phyloP scores from a whole-genome alignment of 495 filamentous ascomycete genomes.

The Talaromyces wortmannii region DNA sequence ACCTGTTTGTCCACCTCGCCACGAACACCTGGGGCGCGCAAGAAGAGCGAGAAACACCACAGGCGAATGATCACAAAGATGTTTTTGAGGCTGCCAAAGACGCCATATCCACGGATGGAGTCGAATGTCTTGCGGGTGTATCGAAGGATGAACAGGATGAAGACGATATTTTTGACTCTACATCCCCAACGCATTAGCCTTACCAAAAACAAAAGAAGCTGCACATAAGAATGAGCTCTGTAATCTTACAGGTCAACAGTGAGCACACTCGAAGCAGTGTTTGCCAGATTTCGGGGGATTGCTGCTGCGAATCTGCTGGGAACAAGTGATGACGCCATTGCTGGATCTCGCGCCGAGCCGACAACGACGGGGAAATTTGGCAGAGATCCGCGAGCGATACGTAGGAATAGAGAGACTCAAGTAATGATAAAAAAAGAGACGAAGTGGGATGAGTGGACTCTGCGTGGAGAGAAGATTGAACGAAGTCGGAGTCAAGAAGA shows the following conservation, averaged over 20 bases:
- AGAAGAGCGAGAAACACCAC: slow-evolving; percentile 75
- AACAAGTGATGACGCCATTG: slow-evolving; percentile 5
- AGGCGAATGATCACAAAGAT: slow-evolving; percentile 63
- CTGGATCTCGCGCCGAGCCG: neutral
- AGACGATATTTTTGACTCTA: slow-evolving; percentile 81
- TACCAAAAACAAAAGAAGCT: neutral
- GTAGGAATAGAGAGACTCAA: neutral
- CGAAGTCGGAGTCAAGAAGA: neutral
- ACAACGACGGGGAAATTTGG: neutral
- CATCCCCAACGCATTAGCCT: slow-evolving; percentile 8
- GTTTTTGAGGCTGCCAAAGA: slow-evolving; percentile 71
- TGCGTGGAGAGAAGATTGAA: neutral
- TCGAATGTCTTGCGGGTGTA: slow-evolving; percentile 75
- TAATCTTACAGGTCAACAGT: slow-evolving; percentile 76
- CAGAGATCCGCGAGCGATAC: neutral
- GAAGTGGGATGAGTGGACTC: neutral
- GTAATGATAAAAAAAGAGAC: neutral
- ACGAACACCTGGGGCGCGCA: slow-evolving; percentile 77
- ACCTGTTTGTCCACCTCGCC: slow-evolving; percentile 77
- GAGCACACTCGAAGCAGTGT: slow-evolving; percentile 52
- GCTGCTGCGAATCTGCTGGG: neutral
- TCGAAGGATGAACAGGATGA: slow-evolving; percentile 82
- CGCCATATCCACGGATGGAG: slow-evolving; percentile 81
- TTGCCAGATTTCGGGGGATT: slow-evolving; percentile 26
- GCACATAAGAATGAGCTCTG: neutral